Base-by-base conservation (phyloP, 331 rosid species). In the Pyrus hybrid region DNA sequence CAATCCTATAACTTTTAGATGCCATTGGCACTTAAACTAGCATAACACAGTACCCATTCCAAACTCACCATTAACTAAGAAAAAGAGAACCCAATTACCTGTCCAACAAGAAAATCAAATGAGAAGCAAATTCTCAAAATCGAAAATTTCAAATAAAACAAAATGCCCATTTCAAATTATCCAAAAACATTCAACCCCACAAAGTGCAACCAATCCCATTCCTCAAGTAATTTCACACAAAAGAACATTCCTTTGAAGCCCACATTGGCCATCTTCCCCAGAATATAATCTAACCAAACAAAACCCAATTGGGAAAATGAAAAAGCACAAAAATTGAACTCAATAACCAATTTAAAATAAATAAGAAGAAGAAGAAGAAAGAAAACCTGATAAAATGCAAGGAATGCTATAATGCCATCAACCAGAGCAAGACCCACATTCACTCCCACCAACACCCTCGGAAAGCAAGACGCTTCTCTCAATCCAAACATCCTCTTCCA, bases 341-440 rank as follows among this genome's bases (percentile, higher is more conserved):
- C 4, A 17, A 17, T 0, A 51, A 61, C 63, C n/a, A 80, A 32
- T 65, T 73, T 43, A 56, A 54, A 67, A 45, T 43, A 49, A 29
- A 62, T 26, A 73, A 47, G 57, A 25, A 2, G 37, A 23, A 35
- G 67, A 32, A 37, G 45, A 41, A 41, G 45, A 41, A 41, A 67
- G 64, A 43, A 71, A 84, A 94, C 99, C 99, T 94, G 99, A 74
- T 68, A 84, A 75, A 76, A 87, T 20, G 97, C 91, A 67, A 94
- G 76, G 81, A 70, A 77, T 47, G 93, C 86, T 82, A 94, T 70
- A 58, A 87, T 32, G 69, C 83, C 92, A 69, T 87, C 88, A 80
- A 92, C 66, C 35, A 94, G 68, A 79, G 97, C 93, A 75, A 92
- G 91, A 80, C 80, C 85, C 73, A 81, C 87, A 86, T 85, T 83